phyloP scores from a whole-genome alignment of 2,329 filamentous ascomycete species.

The Aspergillus novofumigatus region DNA sequence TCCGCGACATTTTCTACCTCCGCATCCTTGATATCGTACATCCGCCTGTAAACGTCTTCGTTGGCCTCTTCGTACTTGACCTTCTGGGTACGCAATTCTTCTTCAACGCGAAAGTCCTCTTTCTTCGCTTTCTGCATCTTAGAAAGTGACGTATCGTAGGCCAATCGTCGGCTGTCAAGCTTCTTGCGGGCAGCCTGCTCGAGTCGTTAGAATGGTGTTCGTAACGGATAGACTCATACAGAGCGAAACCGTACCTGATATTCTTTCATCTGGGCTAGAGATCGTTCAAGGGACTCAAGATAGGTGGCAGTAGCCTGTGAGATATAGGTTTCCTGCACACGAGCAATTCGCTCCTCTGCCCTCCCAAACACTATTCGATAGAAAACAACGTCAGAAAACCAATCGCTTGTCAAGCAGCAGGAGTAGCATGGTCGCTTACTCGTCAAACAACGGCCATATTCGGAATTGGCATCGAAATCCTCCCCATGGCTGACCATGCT shows the following conservation, averaged over 20 bases:
- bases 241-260: constrained; percentile 66
- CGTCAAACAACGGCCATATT: constrained; percentile 82
- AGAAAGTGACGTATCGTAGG: constrained; percentile 81
- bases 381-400: background rate
- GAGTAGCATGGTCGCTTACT: constrained; percentile 45
- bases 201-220: constrained; percentile 8
- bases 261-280: constrained; percentile 92
- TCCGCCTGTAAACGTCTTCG: constrained; percentile 84
- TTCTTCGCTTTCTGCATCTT: constrained; percentile 93
- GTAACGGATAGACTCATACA: background rate
- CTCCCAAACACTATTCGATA: constrained; percentile 64
- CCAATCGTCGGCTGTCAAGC: constrained; percentile 81
- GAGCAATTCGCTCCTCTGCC: constrained; percentile 81
- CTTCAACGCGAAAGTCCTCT: constrained; percentile 89
- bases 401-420: background rate
- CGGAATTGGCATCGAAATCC: constrained; percentile 85
- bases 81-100: constrained; percentile 85
- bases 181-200: constrained; percentile 76
- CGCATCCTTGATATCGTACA: constrained; percentile 94
- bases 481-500: constrained; percentile 87
- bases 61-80: constrained; percentile 94
- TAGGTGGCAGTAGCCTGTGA: constrained; percentile 73
- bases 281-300: constrained; percentile 88
- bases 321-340: constrained; percentile 79
- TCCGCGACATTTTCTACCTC: constrained; percentile 80